These are phyloP conservation scores for Nigrospora osmanthi DNA, from an alignment of 2,329 filamentous ascomycete genomes.

Conservation along the genomic window DNA sequence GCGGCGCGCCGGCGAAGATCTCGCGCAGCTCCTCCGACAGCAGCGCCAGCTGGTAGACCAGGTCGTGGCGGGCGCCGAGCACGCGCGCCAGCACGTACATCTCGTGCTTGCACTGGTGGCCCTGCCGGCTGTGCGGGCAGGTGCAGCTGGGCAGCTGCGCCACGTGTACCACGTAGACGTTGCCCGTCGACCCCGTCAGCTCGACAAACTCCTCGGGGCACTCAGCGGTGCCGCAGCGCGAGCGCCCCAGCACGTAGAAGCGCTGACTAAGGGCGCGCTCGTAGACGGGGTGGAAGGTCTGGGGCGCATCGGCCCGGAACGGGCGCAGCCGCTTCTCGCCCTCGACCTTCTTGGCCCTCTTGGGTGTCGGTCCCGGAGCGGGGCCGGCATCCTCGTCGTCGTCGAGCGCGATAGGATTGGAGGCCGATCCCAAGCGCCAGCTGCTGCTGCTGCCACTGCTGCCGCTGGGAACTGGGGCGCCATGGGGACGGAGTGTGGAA, in stretches of 20 bases:
- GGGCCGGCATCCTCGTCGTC: no score
- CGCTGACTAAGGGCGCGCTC: slow-evolving; percentile 5
- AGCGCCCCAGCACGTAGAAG: slow-evolving; percentile 38
- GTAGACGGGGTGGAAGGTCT: neutral
- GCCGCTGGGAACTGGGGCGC: no score
- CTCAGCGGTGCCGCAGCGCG: slow-evolving; percentile 21
- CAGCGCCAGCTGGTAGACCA: slow-evolving; percentile 56
- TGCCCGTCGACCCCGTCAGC: slow-evolving; percentile 57
- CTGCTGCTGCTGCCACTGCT: no score
- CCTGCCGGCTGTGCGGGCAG: slow-evolving; percentile 45
- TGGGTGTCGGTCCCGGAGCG: no score
- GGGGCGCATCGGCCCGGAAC: slow-evolving; percentile 1
- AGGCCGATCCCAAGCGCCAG: no score
- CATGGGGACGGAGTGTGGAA: no score
- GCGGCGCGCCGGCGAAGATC: slow-evolving; percentile 48
- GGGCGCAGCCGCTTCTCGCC: slow-evolving; percentile 5
- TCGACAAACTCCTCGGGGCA: slow-evolving; percentile 45
- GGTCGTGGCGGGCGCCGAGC: slow-evolving; percentile 44
- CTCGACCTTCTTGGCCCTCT: no score
- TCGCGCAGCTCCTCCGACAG: slow-evolving; percentile 49
- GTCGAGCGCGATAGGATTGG: no score
- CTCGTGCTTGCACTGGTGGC: slow-evolving; percentile 59
- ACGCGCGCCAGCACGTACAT: slow-evolving; percentile 54
- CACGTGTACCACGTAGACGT: slow-evolving; percentile 53
- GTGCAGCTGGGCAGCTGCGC: slow-evolving; percentile 41